These are phyloP conservation scores for Durusdinium trenchii DNA, from an alignment of 73 alveolate species.

Conservation along the genomic window DNA sequence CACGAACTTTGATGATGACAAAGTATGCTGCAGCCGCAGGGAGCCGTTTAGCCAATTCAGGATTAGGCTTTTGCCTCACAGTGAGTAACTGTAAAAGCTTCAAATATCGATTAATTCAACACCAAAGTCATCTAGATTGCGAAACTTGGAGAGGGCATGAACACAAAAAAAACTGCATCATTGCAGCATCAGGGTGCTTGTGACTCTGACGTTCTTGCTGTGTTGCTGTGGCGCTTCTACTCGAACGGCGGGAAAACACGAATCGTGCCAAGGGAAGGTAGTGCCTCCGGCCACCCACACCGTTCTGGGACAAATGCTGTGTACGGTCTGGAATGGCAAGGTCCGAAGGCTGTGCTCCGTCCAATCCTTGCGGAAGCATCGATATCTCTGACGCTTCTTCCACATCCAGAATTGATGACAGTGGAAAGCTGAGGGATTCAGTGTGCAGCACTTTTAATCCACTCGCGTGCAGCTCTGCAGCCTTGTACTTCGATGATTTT, in stretches of 20 bases:
- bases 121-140: no score
- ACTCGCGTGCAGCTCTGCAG: constrained; percentile 2
- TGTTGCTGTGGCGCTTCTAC: no score
- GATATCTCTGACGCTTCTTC: neutral
- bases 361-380: neutral
- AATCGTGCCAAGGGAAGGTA: constrained; percentile 13
- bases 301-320: neutral
- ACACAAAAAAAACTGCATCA: no score
- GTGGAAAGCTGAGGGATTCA: constrained; percentile 69
- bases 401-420: constrained; percentile 50
- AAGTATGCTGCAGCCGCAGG: neutral
- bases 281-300: constrained; percentile 41
- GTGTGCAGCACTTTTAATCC: constrained; percentile 52
- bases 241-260: neutral
- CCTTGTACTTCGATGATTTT: neutral
- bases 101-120: no score
- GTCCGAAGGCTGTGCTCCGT: no score
- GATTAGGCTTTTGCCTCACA: constrained; percentile 6
- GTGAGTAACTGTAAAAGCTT: no score
- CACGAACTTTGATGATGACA: neutral
- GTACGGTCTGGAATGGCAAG: neutral
- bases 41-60: neutral
- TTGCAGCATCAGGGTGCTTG: no score
- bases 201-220: no score
- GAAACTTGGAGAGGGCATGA: no score